Evolutionary conservation across 345 rosid species (phyloP).

Genomic region (Brassica nigra): DNA sequence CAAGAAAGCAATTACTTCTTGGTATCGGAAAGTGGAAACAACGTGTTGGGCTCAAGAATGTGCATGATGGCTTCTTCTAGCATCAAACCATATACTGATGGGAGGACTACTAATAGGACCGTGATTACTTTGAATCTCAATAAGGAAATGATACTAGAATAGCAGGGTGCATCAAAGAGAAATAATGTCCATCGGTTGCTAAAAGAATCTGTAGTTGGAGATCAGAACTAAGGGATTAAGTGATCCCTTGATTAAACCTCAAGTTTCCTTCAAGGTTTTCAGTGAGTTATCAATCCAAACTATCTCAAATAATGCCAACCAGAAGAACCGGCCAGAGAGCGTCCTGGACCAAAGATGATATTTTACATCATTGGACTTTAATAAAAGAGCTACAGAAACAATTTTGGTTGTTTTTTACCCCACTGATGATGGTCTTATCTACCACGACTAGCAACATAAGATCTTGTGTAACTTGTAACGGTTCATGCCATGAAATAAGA

Average conservation of each 20-base stretch:
- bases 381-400: no score
- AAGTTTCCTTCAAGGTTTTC: slow-evolving; percentile 70
- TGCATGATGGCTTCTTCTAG: no score
- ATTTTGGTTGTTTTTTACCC: background rate
- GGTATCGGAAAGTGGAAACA: no score
- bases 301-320: slow-evolving; percentile 51
- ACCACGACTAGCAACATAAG: no score
- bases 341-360: slow-evolving; percentile 75
- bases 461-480: no score
- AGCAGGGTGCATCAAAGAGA: background rate
- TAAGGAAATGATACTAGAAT: no score
- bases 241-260: background rate
- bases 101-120: no score
- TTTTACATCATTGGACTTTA: slow-evolving; percentile 40
- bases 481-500: no score
- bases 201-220: background rate
- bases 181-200: background rate
- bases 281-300: slow-evolving; percentile 62
- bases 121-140: background rate
- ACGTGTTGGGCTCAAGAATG: no score
- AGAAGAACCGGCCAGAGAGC: slow-evolving; percentile 55
- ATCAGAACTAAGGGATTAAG: background rate
- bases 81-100: no score
- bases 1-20: no score
- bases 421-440: no score